Evolutionary conservation across 768 basidiomycete species (phyloP).

Genomic region (Calocera viscosa): DNA sequence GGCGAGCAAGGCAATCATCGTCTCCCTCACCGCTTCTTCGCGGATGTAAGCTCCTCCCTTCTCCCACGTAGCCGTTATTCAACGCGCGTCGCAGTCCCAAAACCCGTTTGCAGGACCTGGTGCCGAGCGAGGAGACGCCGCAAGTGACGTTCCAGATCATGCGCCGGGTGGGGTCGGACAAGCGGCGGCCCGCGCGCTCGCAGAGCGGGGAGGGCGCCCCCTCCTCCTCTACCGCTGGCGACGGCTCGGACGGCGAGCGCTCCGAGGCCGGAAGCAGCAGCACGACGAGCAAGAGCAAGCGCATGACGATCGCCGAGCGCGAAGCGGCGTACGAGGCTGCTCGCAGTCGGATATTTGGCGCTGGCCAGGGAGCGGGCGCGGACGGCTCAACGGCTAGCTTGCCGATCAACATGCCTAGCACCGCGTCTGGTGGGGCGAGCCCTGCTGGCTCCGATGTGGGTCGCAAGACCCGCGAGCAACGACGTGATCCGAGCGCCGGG

Average conservation of each 20-base stretch:
- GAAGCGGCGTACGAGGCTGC: slow-evolving; percentile 85
- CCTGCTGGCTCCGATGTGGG: neutral
- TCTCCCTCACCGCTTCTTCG: slow-evolving; percentile 49
- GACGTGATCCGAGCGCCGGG: neutral
- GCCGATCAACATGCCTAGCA: too few relatives aligned
- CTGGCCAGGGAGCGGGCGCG: slow-evolving; percentile 47
- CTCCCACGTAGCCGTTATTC: slow-evolving; percentile 14
- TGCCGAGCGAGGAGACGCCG: slow-evolving; percentile 54
- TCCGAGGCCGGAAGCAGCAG: slow-evolving; percentile 57
- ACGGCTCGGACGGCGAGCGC: slow-evolving; percentile 59
- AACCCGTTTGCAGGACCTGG: slow-evolving; percentile 60
- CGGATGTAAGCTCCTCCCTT: slow-evolving; percentile 49
- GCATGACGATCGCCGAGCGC: slow-evolving; percentile 70
- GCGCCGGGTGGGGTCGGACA: slow-evolving; percentile 38
- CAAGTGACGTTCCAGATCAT: slow-evolving; percentile 84
- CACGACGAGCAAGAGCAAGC: slow-evolving; percentile 43
- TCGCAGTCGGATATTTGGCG: slow-evolving; percentile 75
- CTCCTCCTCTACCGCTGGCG: slow-evolving; percentile 1
- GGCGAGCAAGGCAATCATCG: slow-evolving; percentile 47
- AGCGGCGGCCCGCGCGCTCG: slow-evolving; percentile 41
- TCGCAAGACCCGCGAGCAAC: neutral
- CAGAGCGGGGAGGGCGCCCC: slow-evolving; percentile 36
- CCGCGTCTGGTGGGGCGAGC: too few relatives aligned
- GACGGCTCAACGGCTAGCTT: slow-evolving; percentile 12
- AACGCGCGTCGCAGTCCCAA: slow-evolving; percentile 41